These are phyloP conservation scores for Cercospora sojina DNA, from an alignment of 2,329 filamentous ascomycete genomes.

Conservation along the genomic window DNA sequence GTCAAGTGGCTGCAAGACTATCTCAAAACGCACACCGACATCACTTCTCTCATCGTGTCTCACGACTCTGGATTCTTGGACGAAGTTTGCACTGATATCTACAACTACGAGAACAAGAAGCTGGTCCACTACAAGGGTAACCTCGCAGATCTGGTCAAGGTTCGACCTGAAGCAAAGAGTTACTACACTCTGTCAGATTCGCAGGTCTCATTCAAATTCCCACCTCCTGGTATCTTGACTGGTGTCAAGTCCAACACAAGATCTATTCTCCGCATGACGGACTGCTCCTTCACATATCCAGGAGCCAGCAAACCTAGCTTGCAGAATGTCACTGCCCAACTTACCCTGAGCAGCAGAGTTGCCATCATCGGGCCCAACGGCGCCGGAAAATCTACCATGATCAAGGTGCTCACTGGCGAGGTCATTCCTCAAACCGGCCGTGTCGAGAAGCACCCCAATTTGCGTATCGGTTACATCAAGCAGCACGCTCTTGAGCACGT, in stretches of 20 bases:
- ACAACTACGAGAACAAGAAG: constrained; percentile 99
- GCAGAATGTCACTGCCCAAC: constrained; percentile 78
- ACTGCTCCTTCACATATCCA: constrained; percentile 93
- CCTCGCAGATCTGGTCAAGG: constrained; percentile 77
- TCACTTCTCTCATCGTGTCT: constrained; percentile 95
- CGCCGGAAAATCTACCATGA: constrained; percentile 96
- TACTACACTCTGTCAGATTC: constrained; percentile 94
- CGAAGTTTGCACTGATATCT: constrained; percentile 96
- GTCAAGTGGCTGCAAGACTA: constrained; percentile 96
- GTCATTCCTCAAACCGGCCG: constrained; percentile 77
- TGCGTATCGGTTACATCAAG: constrained; percentile 99
- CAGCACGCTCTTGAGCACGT: constrained; percentile 99
- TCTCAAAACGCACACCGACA: constrained; percentile 90
- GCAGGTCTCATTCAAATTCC: constrained; percentile 96
- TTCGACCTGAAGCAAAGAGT: constrained; percentile 91
- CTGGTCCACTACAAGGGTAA: constrained; percentile 82
- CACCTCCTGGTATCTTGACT: constrained; percentile 85
- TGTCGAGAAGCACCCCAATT: constrained; percentile 97
- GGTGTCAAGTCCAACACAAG: constrained; percentile 95
- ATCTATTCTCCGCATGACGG: constrained; percentile 91
- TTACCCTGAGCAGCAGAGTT: constrained; percentile 85
- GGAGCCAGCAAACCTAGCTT: constrained; percentile 84
- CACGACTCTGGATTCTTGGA: constrained; percentile 98
- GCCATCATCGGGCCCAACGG: constrained; percentile 97
- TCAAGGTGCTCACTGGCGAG: constrained; percentile 95